Percentiles rank a stretch among this genome's conserved stretches.
phyloP scores from a whole-genome alignment of 768 basidiomycete genomes.

The Termitomyces sp. region DNA sequence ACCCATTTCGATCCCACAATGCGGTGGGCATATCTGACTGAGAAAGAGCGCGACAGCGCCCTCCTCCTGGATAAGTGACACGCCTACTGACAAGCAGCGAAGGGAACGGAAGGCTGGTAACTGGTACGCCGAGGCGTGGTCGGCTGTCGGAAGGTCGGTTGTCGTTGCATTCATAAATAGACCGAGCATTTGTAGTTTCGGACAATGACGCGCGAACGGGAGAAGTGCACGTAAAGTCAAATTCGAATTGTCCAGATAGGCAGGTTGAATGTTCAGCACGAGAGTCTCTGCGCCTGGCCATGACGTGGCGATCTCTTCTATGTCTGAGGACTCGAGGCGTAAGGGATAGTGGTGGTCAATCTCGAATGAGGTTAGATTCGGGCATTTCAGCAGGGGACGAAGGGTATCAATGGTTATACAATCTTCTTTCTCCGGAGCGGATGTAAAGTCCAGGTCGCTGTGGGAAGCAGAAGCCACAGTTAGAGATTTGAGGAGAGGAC shows the following conservation, averaged over 20 bases:
- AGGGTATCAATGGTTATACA: constrained; percentile 27
- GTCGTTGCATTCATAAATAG: constrained; percentile 33
- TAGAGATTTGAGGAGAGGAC: constrained; percentile 41
- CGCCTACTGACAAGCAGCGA: constrained; percentile 39
- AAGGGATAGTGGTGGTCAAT: constrained; percentile 34
- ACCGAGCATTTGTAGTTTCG: constrained; percentile 33
- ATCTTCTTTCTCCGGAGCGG: constrained; percentile 14
- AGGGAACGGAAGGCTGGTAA: constrained; percentile 26
- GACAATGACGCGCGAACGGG: constrained; percentile 29
- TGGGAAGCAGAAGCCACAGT: constrained; percentile 31
- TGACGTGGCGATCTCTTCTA: constrained; percentile 34
- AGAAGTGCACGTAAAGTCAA: constrained; percentile 34
- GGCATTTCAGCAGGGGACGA: constrained; percentile 28
- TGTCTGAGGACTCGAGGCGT: constrained; percentile 32
- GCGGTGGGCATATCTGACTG: constrained; percentile 42
- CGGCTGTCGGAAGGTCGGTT: constrained; percentile 16
- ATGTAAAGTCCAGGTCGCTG: constrained; percentile 1
- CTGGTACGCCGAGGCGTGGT: constrained; percentile 10
- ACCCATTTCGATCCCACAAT: constrained; percentile 40
- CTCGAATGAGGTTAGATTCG: constrained; percentile 28
- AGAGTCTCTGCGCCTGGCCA: constrained; percentile 42
- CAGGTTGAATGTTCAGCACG: constrained; percentile 44
- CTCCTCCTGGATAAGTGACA: constrained; percentile 39
- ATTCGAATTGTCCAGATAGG: constrained; percentile 19
- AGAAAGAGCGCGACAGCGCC: constrained; percentile 49